Conservation (phyloP, 495 filamentous ascomycete genomes). For the Staphylotrichum tortipilum region DNA sequence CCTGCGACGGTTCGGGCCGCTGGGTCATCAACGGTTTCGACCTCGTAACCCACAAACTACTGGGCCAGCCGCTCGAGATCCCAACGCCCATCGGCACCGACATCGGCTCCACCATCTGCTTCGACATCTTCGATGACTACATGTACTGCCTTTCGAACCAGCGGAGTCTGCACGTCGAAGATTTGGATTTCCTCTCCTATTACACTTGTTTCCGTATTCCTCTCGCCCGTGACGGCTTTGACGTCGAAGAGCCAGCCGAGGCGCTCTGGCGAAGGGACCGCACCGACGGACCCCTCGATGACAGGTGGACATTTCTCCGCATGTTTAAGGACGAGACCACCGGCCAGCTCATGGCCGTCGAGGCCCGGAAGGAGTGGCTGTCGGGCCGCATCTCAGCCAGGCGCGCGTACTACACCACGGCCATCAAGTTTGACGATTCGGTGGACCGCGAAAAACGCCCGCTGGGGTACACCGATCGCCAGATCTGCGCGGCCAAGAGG, state of each 20-base stretch:
- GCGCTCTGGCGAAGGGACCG: slow-evolving; percentile 60
- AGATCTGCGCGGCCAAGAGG: slow-evolving; percentile 2
- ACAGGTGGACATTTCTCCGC: slow-evolving; percentile 63
- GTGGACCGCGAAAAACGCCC: neutral
- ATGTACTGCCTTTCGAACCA: slow-evolving; percentile 68
- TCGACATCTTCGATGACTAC: slow-evolving; percentile 59
- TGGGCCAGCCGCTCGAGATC: slow-evolving; percentile 37
- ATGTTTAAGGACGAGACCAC: slow-evolving; percentile 56
- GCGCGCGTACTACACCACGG: slow-evolving; percentile 61
- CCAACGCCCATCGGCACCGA: slow-evolving; percentile 52
- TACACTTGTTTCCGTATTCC: slow-evolving; percentile 61
- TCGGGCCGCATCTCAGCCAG: slow-evolving; percentile 49
- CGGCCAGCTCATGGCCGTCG: slow-evolving; percentile 52
- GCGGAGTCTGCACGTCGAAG: slow-evolving; percentile 53
- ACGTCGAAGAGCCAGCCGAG: slow-evolving; percentile 27
- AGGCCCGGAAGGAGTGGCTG: slow-evolving; percentile 65
- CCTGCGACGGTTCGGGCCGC: slow-evolving; percentile 42
- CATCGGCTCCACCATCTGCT: slow-evolving; percentile 59
- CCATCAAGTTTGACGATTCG: slow-evolving; percentile 39
- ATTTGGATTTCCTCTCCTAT: slow-evolving; percentile 60
- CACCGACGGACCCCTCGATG: slow-evolving; percentile 65
- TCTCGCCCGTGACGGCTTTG: slow-evolving; percentile 29
- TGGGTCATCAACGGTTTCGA: slow-evolving; percentile 56
- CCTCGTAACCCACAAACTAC: slow-evolving; percentile 28
- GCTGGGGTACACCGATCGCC: neutral